phyloP scores from a whole-genome alignment of 805 yeast genomes.

The Jamesozyma piceae region DNA sequence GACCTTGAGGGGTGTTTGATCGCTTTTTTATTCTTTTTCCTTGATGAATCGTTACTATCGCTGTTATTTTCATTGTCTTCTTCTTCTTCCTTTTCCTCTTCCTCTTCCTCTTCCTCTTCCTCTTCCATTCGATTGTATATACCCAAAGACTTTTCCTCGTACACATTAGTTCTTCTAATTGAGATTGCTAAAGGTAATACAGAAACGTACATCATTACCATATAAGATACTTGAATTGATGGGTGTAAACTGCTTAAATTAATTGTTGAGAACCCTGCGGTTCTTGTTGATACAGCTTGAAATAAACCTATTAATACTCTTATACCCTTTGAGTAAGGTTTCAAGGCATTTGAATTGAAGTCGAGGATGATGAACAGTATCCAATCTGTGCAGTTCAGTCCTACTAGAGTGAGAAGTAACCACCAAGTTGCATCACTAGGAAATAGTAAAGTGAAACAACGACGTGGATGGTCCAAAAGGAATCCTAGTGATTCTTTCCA shows the following conservation, averaged over 20 bases:
- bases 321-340: conserved; percentile 49
- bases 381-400: conserved; percentile 66
- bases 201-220: conserved; percentile 96
- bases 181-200: conserved; percentile 93
- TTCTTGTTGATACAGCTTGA: conserved; percentile 86
- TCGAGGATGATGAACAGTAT: conserved; percentile 72
- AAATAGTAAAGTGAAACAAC: conserved; percentile 86
- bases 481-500: conserved; percentile 69
- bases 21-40: conserved; percentile 4
- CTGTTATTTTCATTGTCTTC: conserved; percentile 7
- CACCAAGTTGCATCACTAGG: conserved; percentile 94
- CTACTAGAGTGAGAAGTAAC: conserved; percentile 65
- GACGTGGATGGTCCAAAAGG: conserved; percentile 85
- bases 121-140: conserved; percentile 38
- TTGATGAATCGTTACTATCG: background rate
- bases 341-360: conserved; percentile 41
- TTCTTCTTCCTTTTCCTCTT: conserved; percentile 16
- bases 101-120: conserved; percentile 4
- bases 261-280: conserved; percentile 79
- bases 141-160: conserved; percentile 92
- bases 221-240: conserved; percentile 83
- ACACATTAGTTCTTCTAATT: conserved; percentile 90
- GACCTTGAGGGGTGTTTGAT: conserved; percentile 36
- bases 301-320: conserved; percentile 72
- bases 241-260: conserved; percentile 66